phyloP scores from a whole-genome alignment of 352 stramenopile species.

The Peronospora farinosa region DNA sequence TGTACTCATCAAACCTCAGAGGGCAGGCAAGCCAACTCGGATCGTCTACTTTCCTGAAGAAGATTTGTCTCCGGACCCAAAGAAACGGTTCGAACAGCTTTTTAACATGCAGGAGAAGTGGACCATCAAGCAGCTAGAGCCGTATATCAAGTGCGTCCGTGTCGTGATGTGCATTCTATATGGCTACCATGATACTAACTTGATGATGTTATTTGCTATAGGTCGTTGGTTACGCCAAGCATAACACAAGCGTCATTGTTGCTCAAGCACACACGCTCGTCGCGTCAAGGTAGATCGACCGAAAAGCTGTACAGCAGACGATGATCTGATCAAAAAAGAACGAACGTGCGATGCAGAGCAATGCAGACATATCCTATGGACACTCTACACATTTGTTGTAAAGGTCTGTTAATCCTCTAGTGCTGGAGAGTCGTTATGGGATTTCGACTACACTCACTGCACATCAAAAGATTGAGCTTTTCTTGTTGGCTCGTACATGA shows the following conservation, averaged over 20 bases:
- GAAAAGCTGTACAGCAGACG: slow-evolving; percentile 74
- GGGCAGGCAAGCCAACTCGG: slow-evolving; percentile 31
- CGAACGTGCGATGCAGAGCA: not conserved
- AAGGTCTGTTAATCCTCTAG: slow-evolving; percentile 22
- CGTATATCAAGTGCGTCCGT: slow-evolving; percentile 65
- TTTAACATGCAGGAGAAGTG: slow-evolving; percentile 81
- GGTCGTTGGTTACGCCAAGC: slow-evolving; percentile 50
- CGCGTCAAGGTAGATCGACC: slow-evolving; percentile 60
- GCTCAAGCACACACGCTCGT: slow-evolving; percentile 76
- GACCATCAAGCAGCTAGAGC: slow-evolving; percentile 72
- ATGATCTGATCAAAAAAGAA: slow-evolving; percentile 15
- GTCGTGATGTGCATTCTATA: not conserved
- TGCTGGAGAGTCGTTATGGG: slow-evolving; percentile 10
- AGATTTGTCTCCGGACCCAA: slow-evolving; percentile 59
- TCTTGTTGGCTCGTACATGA: slow-evolving; percentile 26
- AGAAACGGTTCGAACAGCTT: slow-evolving; percentile 70
- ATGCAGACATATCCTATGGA: not conserved
- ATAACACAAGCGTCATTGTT: slow-evolving; percentile 72
- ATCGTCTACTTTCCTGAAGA: slow-evolving; percentile 68
- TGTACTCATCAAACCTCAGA: slow-evolving; percentile 43
- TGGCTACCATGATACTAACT: slow-evolving; percentile 8
- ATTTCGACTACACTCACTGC: slow-evolving; percentile 4
- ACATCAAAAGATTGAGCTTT: slow-evolving; percentile 28
- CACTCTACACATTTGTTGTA: not conserved
- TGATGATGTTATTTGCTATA: slow-evolving; percentile 15